Evolutionary conservation across 164 flowering plant species (phyloP).

Genomic region (Chimonanthus praecox): DNA sequence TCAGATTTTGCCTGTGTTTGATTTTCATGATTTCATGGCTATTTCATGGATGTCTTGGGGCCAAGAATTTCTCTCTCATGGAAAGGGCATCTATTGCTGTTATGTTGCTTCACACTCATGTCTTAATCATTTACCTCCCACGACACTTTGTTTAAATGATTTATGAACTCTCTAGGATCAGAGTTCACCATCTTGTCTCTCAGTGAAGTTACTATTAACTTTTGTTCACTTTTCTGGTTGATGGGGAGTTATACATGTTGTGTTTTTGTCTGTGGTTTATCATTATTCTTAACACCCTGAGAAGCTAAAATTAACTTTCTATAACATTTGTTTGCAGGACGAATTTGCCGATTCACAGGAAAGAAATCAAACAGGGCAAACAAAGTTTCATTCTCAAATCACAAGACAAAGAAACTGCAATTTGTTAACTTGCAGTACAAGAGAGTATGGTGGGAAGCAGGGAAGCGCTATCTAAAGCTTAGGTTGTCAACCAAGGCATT

Average conservation of each 20-base stretch:
- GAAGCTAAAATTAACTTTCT: not conserved
- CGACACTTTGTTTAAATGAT: not conserved
- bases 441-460: not conserved
- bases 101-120: not conserved
- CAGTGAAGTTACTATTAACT: not conserved
- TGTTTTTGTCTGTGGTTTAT: not conserved
- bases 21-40: too few relatives aligned
- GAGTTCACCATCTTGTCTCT: too few relatives aligned
- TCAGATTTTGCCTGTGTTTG: too few relatives aligned
- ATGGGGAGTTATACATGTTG: not conserved
- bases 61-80: too few relatives aligned
- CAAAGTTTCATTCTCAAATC: constrained; percentile 79
- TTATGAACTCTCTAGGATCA: not conserved
- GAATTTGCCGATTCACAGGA: constrained; percentile 91
- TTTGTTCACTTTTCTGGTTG: not conserved
- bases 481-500: not conserved
- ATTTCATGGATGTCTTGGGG: too few relatives aligned
- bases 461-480: not conserved
- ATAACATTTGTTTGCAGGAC: constrained; percentile 38
- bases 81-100: not conserved
- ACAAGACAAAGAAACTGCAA: constrained; percentile 87
- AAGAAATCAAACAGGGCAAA: constrained; percentile 86
- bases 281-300: not conserved
- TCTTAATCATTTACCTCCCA: not conserved
- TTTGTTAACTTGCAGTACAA: constrained; percentile 49